Evolutionary conservation across 2,329 filamentous ascomycete species (phyloP).

Genomic region (Colletotrichum truncatum): DNA sequence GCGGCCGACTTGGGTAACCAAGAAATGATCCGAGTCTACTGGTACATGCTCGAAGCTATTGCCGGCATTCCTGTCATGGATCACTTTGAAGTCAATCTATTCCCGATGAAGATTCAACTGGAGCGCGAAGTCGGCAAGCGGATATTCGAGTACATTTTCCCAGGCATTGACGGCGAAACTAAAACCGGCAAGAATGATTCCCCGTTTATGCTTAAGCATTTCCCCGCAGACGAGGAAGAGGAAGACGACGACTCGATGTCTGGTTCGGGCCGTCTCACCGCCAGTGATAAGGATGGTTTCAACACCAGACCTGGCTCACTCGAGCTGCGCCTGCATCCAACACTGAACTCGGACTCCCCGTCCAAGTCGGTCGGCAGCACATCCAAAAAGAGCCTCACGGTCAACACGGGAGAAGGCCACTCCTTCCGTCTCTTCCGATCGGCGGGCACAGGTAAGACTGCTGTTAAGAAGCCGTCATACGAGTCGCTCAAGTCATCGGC

Average conservation of each 20-base stretch:
- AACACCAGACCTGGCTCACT: slow-evolving; percentile 76
- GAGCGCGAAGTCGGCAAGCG: slow-evolving; percentile 93
- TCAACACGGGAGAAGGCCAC: slow-evolving; percentile 56
- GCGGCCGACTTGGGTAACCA: slow-evolving; percentile 64
- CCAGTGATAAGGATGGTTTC: slow-evolving; percentile 58
- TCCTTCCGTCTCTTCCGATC: slow-evolving; percentile 63
- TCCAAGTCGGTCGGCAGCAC: slow-evolving; percentile 38
- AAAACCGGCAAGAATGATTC: slow-evolving; percentile 63
- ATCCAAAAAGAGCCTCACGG: slow-evolving; percentile 58
- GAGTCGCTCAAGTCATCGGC: slow-evolving; percentile 60
- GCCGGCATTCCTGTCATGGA: slow-evolving; percentile 97
- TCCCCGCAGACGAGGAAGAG: slow-evolving; percentile 59
- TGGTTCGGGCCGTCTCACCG: slow-evolving; percentile 48
- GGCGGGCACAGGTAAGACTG: slow-evolving; percentile 51
- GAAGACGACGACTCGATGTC: slow-evolving; percentile 51
- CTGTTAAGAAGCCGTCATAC: slow-evolving; percentile 62
- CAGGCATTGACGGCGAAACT: slow-evolving; percentile 73
- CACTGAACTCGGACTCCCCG: slow-evolving; percentile 68
- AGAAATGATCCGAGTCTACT: slow-evolving; percentile 93
- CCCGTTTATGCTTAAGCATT: slow-evolving; percentile 64
- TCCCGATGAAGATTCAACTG: slow-evolving; percentile 92
- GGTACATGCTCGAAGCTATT: slow-evolving; percentile 98
- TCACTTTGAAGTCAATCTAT: slow-evolving; percentile 93
- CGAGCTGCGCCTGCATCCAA: slow-evolving; percentile 85
- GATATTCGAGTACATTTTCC: slow-evolving; percentile 97